Base-by-base conservation (phyloP, 129 eudicot species). In the Escallonia rubra region DNA sequence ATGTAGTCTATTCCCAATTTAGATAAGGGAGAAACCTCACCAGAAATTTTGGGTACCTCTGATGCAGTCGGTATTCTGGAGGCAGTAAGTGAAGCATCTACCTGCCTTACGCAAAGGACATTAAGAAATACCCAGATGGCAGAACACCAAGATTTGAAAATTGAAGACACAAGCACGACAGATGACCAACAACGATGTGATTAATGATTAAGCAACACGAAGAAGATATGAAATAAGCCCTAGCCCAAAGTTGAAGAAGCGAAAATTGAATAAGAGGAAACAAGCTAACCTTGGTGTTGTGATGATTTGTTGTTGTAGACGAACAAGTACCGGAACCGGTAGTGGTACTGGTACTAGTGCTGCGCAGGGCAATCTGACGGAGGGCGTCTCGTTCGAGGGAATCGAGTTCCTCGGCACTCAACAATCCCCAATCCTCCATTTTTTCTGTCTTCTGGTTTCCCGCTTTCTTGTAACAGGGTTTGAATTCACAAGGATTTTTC, bases 341-440 rank as follows among this genome's bases (percentile, higher is more conserved):
- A 53, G 44, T 10, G 44, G 80, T 61, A 53, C 44, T 10, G 44
- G 80, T 48, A 11, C 75, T 59, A 56, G 55, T 14, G 57, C 80
- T 78, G 59, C 93, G 93, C 56, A 80, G 82, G 12, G 90, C 81
- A 68, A 90, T 70, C 60, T 71, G 88, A 61, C 64, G 67, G 15
- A 86, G 51, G 59, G 96, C 96, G 48, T 86, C 88, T 75, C 81
- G 79, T 74, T 90, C 96, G 44, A 90, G 85, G 43, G 67, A 68
- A n/a, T 90, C 96, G n/a, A 86, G 61, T 23, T 86, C 90, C 66
- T 90, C 96, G 3, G 82, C 81, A 63, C 88, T 90, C 49, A 90
- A 72, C 6, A 68, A 88, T 95, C 95, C 86, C 7, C 83, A 94
- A 61, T 90, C 94, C 62, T 65, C 49, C 49, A 83, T 83, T 82